Percentiles rank a stretch among this genome's conserved stretches.
Conservation (phyloP, 2,329 filamentous ascomycete species). For the Colletotrichum magnum region DNA sequence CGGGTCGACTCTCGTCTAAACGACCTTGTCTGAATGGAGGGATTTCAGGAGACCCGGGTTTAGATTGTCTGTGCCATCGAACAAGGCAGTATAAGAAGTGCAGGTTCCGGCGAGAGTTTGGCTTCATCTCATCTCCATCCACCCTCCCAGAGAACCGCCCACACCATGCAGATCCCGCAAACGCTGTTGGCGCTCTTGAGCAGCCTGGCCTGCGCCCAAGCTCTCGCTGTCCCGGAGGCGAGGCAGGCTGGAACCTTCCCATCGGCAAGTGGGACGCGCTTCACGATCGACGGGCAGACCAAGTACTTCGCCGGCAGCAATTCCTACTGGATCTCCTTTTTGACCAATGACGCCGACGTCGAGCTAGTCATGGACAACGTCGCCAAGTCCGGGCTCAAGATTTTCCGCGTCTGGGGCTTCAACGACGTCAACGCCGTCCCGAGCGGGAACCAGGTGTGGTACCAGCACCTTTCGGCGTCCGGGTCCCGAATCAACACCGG, state of each 20-base stretch:
- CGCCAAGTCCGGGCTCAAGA: slow-evolving; percentile 64
- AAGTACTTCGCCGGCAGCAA: slow-evolving; percentile 68
- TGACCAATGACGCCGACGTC: slow-evolving; percentile 67
- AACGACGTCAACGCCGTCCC: slow-evolving; percentile 67
- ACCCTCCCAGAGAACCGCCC: neutral
- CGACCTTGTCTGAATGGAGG: too few relatives aligned
- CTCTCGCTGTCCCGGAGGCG: neutral
- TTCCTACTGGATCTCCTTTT: slow-evolving; percentile 68
- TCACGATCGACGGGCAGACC: slow-evolving; percentile 59
- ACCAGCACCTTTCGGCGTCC: slow-evolving; percentile 65
- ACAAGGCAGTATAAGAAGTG: neutral
- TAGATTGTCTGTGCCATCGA: neutral
- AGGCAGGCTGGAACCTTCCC: slow-evolving; percentile 17
- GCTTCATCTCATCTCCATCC: neutral
- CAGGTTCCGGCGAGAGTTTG: neutral
- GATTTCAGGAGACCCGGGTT: neutral
- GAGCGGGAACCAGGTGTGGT: slow-evolving; percentile 59
- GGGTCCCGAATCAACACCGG: slow-evolving; percentile 74
- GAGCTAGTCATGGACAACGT: slow-evolving; percentile 64
- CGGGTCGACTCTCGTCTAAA: neutral
- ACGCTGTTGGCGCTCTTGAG: slow-evolving; percentile 6
- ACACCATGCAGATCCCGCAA: neutral
- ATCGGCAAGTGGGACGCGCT: slow-evolving; percentile 45
- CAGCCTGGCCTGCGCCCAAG: slow-evolving; percentile 3
- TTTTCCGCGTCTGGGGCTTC: slow-evolving; percentile 75